Evolutionary conservation across 371 early-diverging fungal species (phyloP), one percentile per base, ranked within the genome.

Genomic region (Mortierella sp.): DNA sequence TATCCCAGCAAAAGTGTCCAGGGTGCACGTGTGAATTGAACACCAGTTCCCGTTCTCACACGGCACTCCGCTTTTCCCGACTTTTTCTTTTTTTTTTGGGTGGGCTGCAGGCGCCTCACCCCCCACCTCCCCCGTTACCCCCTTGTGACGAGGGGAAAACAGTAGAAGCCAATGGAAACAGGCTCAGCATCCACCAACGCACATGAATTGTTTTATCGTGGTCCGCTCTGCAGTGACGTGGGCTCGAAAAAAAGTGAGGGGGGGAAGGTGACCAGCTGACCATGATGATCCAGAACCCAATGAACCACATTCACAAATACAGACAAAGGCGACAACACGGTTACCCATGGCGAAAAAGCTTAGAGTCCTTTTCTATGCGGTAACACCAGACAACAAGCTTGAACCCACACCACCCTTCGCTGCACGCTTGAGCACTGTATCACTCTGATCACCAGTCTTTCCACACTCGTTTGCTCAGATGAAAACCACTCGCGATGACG

Each of bases 201-300:
- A 19, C 19, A 9, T 16, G 27, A 27, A 16, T 14, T 16, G 50
- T 49, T 27, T 27, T 49, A 49, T 49, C 50, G 16, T 14, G 16
- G 28, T n/a, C 50, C 4, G 34, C 10, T 10, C 10, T 34, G 7
- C 34, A 34, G 67, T 67, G 67, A 67, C 67, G 67, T 67, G 60
- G 37, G 39, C 34, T 21, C 55, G 21, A 43, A 63, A 57, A 56
- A 57, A 57, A 56, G 39, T 34, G 57, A 34, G 55, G 49, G 45
- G 58, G 48, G 50, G 55, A 52, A 27, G 51, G 54, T 39, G 56
- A 39, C 50, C 61, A 63, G 64, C 64, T 63, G 64, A 63, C 57
- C 27, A 19, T 19, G 48, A 22, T 24, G 48, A 22, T 24, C 28
- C 28, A 34, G 48, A 21, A 34, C 16, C 34, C 37, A 41, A 48